Evolutionary conservation across 192 early-diverging fungal species (phyloP).

Genomic region (Umbelopsis sp.): DNA sequence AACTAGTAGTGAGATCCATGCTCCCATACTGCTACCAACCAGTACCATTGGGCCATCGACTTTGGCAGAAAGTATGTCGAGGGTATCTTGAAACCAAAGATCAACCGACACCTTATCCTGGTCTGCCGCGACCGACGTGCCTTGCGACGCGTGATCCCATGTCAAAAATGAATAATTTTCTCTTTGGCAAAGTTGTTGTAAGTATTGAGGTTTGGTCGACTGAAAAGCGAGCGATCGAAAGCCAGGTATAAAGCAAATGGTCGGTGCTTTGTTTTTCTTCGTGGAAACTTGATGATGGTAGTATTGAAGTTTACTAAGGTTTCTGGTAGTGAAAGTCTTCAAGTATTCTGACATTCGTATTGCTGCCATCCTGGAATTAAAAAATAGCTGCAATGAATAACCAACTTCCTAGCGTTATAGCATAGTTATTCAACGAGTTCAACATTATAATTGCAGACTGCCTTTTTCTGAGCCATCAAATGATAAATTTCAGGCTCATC

Average conservation of each 20-base stretch:
- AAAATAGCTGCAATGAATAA: no score
- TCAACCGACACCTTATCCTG: not conserved
- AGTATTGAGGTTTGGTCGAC: slow-evolving; percentile 28
- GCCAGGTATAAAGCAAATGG: slow-evolving; percentile 43
- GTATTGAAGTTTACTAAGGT: not conserved
- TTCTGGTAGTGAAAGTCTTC: not conserved
- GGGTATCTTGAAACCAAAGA: slow-evolving; percentile 29
- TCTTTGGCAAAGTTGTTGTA: slow-evolving; percentile 1
- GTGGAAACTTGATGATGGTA: not conserved
- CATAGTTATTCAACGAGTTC: no score
- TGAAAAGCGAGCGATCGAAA: slow-evolving; percentile 24
- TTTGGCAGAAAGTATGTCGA: not conserved
- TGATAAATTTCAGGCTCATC: no score
- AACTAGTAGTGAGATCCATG: slow-evolving; percentile 28
- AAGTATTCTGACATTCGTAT: not conserved
- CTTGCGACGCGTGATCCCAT: slow-evolving; percentile 31
- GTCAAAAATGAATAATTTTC: slow-evolving; percentile 23
- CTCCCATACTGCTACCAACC: slow-evolving; percentile 37
- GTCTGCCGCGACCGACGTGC: not conserved
- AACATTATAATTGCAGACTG: no score
- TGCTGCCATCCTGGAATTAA: no score
- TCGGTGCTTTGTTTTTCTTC: not conserved
- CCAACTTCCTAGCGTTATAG: not conserved
- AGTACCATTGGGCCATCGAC: slow-evolving; percentile 9
- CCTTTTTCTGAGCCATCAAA: no score